These are phyloP conservation scores for Aspergillus sp. DNA, from an alignment of 2,329 filamentous ascomycete genomes.

Conservation along the genomic window DNA sequence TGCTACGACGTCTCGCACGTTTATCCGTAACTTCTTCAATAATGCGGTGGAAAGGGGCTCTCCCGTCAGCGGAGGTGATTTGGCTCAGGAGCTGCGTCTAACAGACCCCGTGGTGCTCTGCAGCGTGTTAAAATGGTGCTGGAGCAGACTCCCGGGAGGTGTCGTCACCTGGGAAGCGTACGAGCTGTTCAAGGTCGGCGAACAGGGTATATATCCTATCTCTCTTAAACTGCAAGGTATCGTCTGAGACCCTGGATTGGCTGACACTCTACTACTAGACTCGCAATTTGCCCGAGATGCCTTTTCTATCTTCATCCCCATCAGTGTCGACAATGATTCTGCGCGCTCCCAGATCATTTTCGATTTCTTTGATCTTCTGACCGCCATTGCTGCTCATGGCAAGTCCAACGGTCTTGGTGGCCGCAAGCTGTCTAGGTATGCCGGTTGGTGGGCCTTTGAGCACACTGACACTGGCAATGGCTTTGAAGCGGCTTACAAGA, in stretches of 20 bases:
- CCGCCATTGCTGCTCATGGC: conserved; percentile 83
- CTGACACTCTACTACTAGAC: conserved; percentile 48
- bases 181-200: conserved; percentile 88
- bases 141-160: conserved; percentile 82
- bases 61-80: conserved; percentile 55
- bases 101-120: conserved; percentile 91
- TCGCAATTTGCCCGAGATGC: conserved; percentile 85
- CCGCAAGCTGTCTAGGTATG: conserved; percentile 86
- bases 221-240: too few relatives aligned
- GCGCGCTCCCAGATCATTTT: conserved; percentile 83
- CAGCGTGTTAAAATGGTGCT: conserved; percentile 96
- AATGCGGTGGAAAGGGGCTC: conserved; percentile 51
- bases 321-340: conserved; percentile 68
- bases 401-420: conserved; percentile 91
- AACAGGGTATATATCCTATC: conserved; percentile 58
- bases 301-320: conserved; percentile 91
- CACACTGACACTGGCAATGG: conserved; percentile 78
- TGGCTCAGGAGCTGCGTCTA: conserved; percentile 81
- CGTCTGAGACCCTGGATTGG: too few relatives aligned
- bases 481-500: conserved; percentile 88
- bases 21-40: conserved; percentile 87
- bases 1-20: conserved; percentile 81
- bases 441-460: conserved; percentile 98
- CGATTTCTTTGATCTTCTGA: conserved; percentile 89
- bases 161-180: conserved; percentile 97